Base-by-base conservation (phyloP, 2,329 filamentous ascomycete genomes). In the Dendrostoma leiphaemia region DNA sequence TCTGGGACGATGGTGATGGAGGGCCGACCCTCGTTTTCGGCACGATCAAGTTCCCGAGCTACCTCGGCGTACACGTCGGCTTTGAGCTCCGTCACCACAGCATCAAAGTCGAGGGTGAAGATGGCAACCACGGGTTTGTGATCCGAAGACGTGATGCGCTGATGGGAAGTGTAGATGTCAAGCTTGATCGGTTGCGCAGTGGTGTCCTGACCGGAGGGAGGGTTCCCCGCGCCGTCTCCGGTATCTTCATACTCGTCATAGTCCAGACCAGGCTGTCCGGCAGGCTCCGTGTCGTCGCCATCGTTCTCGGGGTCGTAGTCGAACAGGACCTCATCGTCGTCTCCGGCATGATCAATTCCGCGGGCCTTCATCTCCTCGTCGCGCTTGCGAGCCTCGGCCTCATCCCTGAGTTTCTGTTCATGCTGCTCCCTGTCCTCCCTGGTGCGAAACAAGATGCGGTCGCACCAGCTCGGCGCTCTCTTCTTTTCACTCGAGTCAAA, bases 401-500 rank as follows among this genome's bases (percentile, higher is more conserved):
- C 82, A 51, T 93, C 86, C 52, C 77, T 76, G 1, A 81, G 67
- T 53, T 81, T 85, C 32, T 74, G 74, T 48, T 91, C 84, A 61
- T 90, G 87, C 3, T 77, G 78, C 24, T 86, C 71, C 59, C 82
- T 86, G 64, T 94, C 86, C 44, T 77, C 81, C 37, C 87, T 83
- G 2, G 91, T 94, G 7, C 93, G 82, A 68, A 86, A 99, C 1
- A 99, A 71, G 43, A 99, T 92, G 15, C 94, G 88, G 71, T 99
- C 94, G 68, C 94, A 99, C 93, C 94, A 99, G 67, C 91, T 96
- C 3, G 94, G 94, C 2, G 90, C 88, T 50, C 95, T 83, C 60
- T 87, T 87, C 74, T 99, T 99, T 67, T 97, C 94, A 61, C 92
- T 96, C 0, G 92, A 91, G 71, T 99, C 95, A 67, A 97, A 99